phyloP scores from a whole-genome alignment of 2,329 filamentous ascomycete genomes.

The Pseudocercospora cruenta region DNA sequence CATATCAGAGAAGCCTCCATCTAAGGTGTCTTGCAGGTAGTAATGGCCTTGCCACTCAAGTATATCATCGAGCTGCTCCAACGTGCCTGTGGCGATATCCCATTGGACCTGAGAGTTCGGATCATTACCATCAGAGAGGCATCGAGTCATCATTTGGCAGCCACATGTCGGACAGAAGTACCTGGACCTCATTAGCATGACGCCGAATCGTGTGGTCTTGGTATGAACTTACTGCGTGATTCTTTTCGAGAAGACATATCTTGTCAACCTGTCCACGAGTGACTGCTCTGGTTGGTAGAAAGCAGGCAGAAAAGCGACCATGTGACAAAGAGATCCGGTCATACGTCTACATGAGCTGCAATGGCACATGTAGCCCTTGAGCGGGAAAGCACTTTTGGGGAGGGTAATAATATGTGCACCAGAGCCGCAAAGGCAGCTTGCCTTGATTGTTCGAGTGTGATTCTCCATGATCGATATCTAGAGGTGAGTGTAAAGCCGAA shows the following conservation, averaged over 20 bases:
- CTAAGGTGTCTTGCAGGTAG: slow-evolving; percentile 40
- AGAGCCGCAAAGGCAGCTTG: slow-evolving; percentile 43
- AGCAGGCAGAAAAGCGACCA: slow-evolving; percentile 48
- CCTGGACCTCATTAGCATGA: slow-evolving; percentile 18
- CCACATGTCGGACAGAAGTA: slow-evolving; percentile 59
- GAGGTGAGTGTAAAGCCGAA: not conserved
- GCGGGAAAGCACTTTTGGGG: slow-evolving; percentile 40
- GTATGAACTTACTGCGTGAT: slow-evolving; percentile 31
- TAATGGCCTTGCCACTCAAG: slow-evolving; percentile 40
- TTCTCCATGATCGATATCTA: slow-evolving; percentile 18
- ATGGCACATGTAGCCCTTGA: slow-evolving; percentile 53
- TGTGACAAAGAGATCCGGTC: slow-evolving; percentile 51
- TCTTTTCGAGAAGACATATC: slow-evolving; percentile 49
- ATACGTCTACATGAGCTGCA: slow-evolving; percentile 55
- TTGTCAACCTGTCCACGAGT: slow-evolving; percentile 42
- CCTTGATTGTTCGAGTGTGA: slow-evolving; percentile 28
- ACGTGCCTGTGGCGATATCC: slow-evolving; percentile 37
- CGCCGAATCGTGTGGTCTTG: not conserved
- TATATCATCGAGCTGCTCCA: slow-evolving; percentile 37
- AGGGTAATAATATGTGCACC: slow-evolving; percentile 43
- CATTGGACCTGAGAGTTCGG: slow-evolving; percentile 29
- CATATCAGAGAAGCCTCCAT: slow-evolving; percentile 45
- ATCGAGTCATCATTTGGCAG: slow-evolving; percentile 42
- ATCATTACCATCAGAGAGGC: slow-evolving; percentile 26
- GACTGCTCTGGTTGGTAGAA: slow-evolving; percentile 34